phyloP scores from a whole-genome alignment of 352 stramenopile genomes.

The Phytophthora constricta region DNA sequence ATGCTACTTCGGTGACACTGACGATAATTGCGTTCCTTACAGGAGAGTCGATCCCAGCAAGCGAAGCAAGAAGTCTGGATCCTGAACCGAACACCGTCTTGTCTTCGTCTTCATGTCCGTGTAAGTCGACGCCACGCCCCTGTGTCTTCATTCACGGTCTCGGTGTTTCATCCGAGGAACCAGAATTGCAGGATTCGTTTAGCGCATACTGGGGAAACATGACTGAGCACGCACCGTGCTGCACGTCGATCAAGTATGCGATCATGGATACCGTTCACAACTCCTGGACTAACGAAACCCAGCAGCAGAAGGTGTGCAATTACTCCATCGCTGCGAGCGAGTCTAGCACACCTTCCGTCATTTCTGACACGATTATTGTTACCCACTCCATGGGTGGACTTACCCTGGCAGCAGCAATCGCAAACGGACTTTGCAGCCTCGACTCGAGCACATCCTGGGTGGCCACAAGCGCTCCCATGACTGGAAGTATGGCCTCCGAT shows the following conservation, averaged over 20 bases:
- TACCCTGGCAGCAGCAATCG: conserved; percentile 45
- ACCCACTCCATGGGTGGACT: conserved; percentile 62
- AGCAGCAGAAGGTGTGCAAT: conserved; percentile 51
- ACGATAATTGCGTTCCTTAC: conserved; percentile 36
- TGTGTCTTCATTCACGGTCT: conserved; percentile 59
- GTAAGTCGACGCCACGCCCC: conserved; percentile 37
- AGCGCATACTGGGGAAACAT: conserved; percentile 48
- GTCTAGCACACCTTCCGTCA: conserved; percentile 28
- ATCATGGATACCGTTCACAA: conserved; percentile 46
- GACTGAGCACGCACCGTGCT: conserved; percentile 51
- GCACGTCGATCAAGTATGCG: conserved; percentile 49
- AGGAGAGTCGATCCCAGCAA: conserved; percentile 27
- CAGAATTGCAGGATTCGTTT: conserved; percentile 36
- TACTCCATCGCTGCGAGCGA: conserved; percentile 27
- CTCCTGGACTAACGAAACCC: conserved; percentile 41
- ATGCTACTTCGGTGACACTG: conserved; percentile 27
- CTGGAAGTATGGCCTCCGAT: conserved; percentile 59
- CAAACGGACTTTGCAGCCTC: conserved; percentile 49
- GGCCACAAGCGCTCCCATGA: conserved; percentile 47
- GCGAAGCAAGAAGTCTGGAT: conserved; percentile 22
- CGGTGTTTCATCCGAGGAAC: conserved; percentile 30
- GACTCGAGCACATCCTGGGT: conserved; percentile 48
- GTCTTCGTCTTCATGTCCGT: conserved; percentile 30
- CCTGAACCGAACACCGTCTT: conserved; percentile 12
- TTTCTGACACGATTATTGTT: conserved; percentile 53